phyloP scores from a whole-genome alignment of 352 stramenopile genomes.

The Phytophthora capsici region DNA sequence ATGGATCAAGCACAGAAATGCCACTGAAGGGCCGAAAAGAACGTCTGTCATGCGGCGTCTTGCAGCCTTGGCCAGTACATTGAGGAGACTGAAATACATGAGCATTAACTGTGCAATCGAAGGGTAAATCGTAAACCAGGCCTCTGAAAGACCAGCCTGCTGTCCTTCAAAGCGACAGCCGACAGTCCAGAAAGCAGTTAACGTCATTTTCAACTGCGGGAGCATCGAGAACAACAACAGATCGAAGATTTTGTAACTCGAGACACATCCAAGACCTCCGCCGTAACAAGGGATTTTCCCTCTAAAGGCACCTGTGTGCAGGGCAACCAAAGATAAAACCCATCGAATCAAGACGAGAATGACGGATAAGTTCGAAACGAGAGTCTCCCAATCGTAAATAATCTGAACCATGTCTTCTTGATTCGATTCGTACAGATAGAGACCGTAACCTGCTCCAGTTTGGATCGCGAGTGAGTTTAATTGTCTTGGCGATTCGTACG shows the following conservation, averaged over 20 bases:
- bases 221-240: slow-evolving; percentile 40
- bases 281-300: slow-evolving; percentile 2
- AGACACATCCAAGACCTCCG: slow-evolving; percentile 34
- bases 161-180: slow-evolving; percentile 51
- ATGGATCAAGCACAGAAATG: slow-evolving; percentile 9
- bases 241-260: slow-evolving; percentile 32
- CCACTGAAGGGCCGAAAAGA: slow-evolving; percentile 11
- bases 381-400: slow-evolving; percentile 37
- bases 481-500: slow-evolving; percentile 3
- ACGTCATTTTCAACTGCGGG: slow-evolving; percentile 38
- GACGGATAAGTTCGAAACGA: slow-evolving; percentile 43
- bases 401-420: slow-evolving; percentile 1
- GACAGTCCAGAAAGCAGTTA: slow-evolving; percentile 39
- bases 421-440: slow-evolving; percentile 30
- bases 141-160: slow-evolving; percentile 32
- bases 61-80: slow-evolving; percentile 21
- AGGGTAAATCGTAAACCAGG: slow-evolving; percentile 37
- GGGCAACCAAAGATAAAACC: slow-evolving; percentile 30
- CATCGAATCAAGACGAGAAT: slow-evolving; percentile 38
- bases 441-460: slow-evolving; percentile 27
- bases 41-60: slow-evolving; percentile 12
- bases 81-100: slow-evolving; percentile 34
- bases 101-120: slow-evolving; percentile 30
- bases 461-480: slow-evolving; percentile 24
- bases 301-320: slow-evolving; percentile 15